Evolutionary conservation across 441 rosid genomes (phyloP), one percentile per base, ranked within the genome.

Genomic region (Croton laevigatus): DNA sequence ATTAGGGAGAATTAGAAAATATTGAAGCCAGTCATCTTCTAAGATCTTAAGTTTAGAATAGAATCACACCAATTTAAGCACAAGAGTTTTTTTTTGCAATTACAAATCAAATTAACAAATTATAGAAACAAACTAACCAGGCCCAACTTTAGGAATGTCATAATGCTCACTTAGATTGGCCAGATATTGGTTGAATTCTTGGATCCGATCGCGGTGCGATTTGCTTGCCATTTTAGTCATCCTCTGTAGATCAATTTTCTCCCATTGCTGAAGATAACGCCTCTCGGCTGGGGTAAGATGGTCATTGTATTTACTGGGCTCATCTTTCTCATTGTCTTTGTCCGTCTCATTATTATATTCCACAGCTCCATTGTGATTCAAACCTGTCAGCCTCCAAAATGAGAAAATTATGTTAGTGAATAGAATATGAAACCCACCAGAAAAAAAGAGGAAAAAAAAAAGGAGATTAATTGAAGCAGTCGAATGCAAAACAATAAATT

Each of bases 61-160:
- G 59, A 22, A 54, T 54, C 59, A 22, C 59, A 20, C 17, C 36
- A 55, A 27, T 22, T 55, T 55, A 5, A 53, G 22, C 10, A 1
- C 1, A 54, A 54, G 32, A 59, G 40, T 17, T 32, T 17, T 32
- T 5, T 59, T 32, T 1, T 36, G 20, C 17, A 23, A 20, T 55
- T 16, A 37, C 9, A 59, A 59, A 1, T 36, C 7, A 3, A 36
- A 59, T 36, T 3, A 1, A 16, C 63, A 22, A 34, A 34, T 20
- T 17, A 27, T 6, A 49, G 17, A 38, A 27, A 52, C 11, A 53
- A 19, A 38, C 60, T 71, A 72, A 55, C 89, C 89, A 23, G 88
- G 88, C 38, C 89, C 89, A 17, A 87, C 89, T 76, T 85, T 85
- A 22, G 88, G 89, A 65, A 85, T 83, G 81, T 82, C 89, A 11